A percentile compares a stretch with the other conserved stretches of the same genome.
phyloP scores from a whole-genome alignment of 371 early-diverging fungal species.

The Circinella umbellata region DNA sequence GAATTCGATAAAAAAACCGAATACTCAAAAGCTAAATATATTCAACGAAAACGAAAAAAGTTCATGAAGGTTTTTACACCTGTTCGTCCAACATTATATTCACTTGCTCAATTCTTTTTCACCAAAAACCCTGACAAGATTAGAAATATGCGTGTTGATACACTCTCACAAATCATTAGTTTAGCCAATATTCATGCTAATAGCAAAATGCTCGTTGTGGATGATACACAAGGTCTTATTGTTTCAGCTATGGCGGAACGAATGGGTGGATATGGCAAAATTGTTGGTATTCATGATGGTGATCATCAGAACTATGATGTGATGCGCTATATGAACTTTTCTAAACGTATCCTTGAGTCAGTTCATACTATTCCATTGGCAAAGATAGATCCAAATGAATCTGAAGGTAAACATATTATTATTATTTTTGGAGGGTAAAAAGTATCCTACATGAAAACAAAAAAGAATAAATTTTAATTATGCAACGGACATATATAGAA shows the following conservation, averaged over 20 bases:
- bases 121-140: conserved; percentile 84
- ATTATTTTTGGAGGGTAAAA: too few relatives aligned
- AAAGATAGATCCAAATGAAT: conserved; percentile 51
- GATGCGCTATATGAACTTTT: conserved; percentile 81
- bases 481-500: conserved; percentile 20
- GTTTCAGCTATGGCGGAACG: conserved; percentile 83
- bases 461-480: too few relatives aligned
- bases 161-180: conserved; percentile 88
- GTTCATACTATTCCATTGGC: conserved; percentile 76
- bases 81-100: conserved; percentile 75
- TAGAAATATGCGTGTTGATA: conserved; percentile 87
- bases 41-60: conserved; percentile 93
- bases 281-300: conserved; percentile 78
- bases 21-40: conserved; percentile 95
- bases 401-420: conserved; percentile 61
- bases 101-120: conserved; percentile 83
- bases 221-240: conserved; percentile 90
- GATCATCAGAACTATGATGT: conserved; percentile 80
- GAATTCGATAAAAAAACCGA: conserved; percentile 93
- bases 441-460: too few relatives aligned
- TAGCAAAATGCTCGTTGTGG: conserved; percentile 72
- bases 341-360: conserved; percentile 51
- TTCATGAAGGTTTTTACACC: conserved; percentile 89
- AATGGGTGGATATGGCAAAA: conserved; percentile 72
- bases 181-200: conserved; percentile 82